Conservation (phyloP, 2,329 filamentous ascomycete species). For the Septoria linicola region DNA sequence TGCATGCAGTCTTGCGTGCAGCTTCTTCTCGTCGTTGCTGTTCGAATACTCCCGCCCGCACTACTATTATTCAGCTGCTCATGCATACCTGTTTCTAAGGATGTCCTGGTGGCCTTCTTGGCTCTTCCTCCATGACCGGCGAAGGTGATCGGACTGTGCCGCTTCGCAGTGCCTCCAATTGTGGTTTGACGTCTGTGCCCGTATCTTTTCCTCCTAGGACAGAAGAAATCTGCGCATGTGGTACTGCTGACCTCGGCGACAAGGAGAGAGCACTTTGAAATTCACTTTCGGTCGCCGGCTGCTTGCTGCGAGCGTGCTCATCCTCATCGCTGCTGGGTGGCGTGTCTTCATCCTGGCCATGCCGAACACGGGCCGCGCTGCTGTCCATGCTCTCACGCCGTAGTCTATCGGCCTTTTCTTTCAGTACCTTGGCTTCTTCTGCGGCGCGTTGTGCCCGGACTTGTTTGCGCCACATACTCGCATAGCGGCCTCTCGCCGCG, state of each 20-base stretch:
- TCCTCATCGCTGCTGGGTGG: slow-evolving; percentile 40
- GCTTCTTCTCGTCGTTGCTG: slow-evolving; percentile 7
- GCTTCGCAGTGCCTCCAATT: slow-evolving; percentile 32
- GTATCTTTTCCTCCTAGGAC: slow-evolving; percentile 25
- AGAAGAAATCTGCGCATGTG: slow-evolving; percentile 30
- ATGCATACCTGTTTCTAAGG: slow-evolving; percentile 17
- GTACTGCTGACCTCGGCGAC: slow-evolving; percentile 28
- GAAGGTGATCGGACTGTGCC: slow-evolving; percentile 33
- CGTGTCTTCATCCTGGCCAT: slow-evolving; percentile 23
- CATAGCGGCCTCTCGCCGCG: slow-evolving; percentile 47
- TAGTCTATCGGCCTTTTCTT: slow-evolving; percentile 51
- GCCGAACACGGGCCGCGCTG: slow-evolving; percentile 35
- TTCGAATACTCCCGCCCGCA: neutral
- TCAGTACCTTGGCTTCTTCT: slow-evolving; percentile 50
- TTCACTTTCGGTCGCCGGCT: slow-evolving; percentile 22
- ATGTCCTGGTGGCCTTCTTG: slow-evolving; percentile 28
- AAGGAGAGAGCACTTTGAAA: slow-evolving; percentile 30
- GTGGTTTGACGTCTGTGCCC: slow-evolving; percentile 29
- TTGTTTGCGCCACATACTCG: slow-evolving; percentile 55
- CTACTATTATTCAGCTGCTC: too few species aligned
- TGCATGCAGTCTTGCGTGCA: slow-evolving; percentile 12
- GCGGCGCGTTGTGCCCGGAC: slow-evolving; percentile 52
- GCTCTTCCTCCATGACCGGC: slow-evolving; percentile 32
- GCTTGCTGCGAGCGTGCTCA: slow-evolving; percentile 27
- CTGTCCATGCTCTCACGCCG: slow-evolving; percentile 50